phyloP scores from a whole-genome alignment of 2,329 filamentous ascomycete genomes.

The Elsinoe fawcettii region DNA sequence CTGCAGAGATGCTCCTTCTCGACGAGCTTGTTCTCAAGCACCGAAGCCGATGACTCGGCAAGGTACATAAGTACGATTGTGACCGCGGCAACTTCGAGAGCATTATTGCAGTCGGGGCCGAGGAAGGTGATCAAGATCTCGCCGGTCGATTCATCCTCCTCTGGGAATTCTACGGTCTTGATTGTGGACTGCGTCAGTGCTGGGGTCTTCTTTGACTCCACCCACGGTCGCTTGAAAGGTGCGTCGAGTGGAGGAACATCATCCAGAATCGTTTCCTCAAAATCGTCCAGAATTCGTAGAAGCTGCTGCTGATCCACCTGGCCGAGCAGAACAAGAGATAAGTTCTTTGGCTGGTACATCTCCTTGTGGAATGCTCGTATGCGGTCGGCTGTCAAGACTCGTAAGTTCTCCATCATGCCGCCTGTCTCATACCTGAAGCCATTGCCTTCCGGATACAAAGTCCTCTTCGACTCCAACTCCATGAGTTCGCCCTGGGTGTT shows the following conservation, averaged over 20 bases:
- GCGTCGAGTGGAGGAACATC: conserved; percentile 68
- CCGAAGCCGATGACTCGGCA: conserved; percentile 83
- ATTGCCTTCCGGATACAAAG: conserved; percentile 80
- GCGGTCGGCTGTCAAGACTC: conserved; percentile 75
- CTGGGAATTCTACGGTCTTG: conserved; percentile 81
- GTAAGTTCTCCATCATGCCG: conserved; percentile 86
- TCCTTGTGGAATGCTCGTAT: conserved; percentile 92
- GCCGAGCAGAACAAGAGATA: conserved; percentile 85
- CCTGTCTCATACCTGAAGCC: conserved; percentile 98
- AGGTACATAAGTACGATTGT: conserved; percentile 79
- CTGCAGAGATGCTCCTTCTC: conserved; percentile 90
- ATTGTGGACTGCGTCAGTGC: conserved; percentile 63
- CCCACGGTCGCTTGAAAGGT: conserved; percentile 82
- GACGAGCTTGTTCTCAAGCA: conserved; percentile 85
- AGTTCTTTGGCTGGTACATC: conserved; percentile 97
- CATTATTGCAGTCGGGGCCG: conserved; percentile 70
- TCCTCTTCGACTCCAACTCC: conserved; percentile 69
- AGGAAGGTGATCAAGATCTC: conserved; percentile 82
- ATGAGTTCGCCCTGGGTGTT: conserved; percentile 80
- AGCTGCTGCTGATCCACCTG: conserved; percentile 79
- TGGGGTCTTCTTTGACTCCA: conserved; percentile 74
- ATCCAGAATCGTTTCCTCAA: conserved; percentile 78
- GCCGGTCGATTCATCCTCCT: conserved; percentile 89
- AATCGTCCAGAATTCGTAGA: conserved; percentile 71
- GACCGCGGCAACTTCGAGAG: conserved; percentile 54